These are phyloP conservation scores for Penicillium sp. DNA, from an alignment of 2,329 filamentous ascomycete genomes.

Conservation along the genomic window DNA sequence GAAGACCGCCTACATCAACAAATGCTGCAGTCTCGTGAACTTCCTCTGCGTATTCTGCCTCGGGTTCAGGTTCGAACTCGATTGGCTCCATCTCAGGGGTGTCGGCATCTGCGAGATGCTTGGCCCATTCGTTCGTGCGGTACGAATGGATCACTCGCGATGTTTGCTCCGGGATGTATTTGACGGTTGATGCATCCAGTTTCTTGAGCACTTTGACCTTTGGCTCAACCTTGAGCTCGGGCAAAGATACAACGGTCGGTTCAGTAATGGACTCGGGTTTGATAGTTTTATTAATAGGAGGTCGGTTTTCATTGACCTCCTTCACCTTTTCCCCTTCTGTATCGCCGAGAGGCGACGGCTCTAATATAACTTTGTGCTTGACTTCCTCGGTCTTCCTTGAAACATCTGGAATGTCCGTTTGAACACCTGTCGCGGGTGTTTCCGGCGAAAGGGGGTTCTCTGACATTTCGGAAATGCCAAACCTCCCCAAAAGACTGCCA, in stretches of 20 bases:
- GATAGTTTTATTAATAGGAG: background rate
- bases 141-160: slow-evolving; percentile 79
- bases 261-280: background rate
- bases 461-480: background rate
- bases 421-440: background rate
- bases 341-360: background rate
- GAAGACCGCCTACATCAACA: slow-evolving; percentile 62
- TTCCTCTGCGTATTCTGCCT: slow-evolving; percentile 27
- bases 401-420: background rate
- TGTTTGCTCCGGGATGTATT: slow-evolving; percentile 65
- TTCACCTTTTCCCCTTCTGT: background rate
- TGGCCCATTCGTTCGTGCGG: slow-evolving; percentile 94
- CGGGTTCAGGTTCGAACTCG: slow-evolving; percentile 35
- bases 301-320: background rate
- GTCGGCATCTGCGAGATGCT: slow-evolving; percentile 78
- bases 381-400: background rate
- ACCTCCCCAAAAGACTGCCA: background rate
- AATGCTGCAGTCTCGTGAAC: slow-evolving; percentile 57
- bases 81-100: slow-evolving; percentile 55
- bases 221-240: background rate
- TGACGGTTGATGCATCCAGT: slow-evolving; percentile 41
- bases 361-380: background rate
- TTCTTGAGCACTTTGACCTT: slow-evolving; percentile 4
- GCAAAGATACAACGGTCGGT: background rate
- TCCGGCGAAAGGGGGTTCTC: background rate